Percentiles rank a stretch among this genome's conserved stretches.
phyloP scores from a whole-genome alignment of 2,329 filamentous ascomycete genomes.

The Colletotrichum musae region DNA sequence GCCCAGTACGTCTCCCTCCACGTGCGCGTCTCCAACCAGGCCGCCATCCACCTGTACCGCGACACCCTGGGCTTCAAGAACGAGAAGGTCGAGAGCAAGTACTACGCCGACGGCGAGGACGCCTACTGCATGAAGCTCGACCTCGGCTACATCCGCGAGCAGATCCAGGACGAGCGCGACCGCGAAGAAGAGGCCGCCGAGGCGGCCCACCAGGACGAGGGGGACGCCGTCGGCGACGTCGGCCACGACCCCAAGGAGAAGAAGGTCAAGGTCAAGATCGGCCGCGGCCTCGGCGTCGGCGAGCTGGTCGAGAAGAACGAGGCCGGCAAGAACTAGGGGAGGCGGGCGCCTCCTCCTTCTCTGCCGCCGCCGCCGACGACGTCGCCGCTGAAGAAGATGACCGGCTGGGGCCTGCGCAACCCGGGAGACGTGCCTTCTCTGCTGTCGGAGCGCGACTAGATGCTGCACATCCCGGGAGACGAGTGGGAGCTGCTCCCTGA shows the following conservation, averaged over 20 bases:
- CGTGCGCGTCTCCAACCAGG: slow-evolving; percentile 93
- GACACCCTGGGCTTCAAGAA: slow-evolving; percentile 92
- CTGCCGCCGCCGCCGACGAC: neutral
- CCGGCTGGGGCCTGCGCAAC: neutral
- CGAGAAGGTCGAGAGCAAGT: slow-evolving; percentile 88
- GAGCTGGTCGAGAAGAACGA: slow-evolving; percentile 82
- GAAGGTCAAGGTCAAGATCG: slow-evolving; percentile 89
- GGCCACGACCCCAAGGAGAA: slow-evolving; percentile 69
- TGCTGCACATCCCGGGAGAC: no score
- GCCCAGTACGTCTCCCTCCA: slow-evolving; percentile 96
- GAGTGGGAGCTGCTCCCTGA: no score
- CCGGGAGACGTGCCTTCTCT: neutral
- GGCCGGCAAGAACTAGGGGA: slow-evolving; percentile 61
- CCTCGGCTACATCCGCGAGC: slow-evolving; percentile 72
- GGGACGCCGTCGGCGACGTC: slow-evolving; percentile 77
- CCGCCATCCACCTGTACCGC: slow-evolving; percentile 92
- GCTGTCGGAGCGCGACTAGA: no score
- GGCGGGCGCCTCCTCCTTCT: slow-evolving; percentile 2
- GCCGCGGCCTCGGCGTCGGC: slow-evolving; percentile 83
- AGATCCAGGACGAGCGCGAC: slow-evolving; percentile 60
- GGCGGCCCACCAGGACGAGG: slow-evolving; percentile 67
- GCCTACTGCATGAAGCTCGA: slow-evolving; percentile 95
- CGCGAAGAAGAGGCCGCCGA: slow-evolving; percentile 59
- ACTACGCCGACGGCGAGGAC: slow-evolving; percentile 98
- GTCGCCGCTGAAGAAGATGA: neutral